phyloP scores from a whole-genome alignment of 2,329 filamentous ascomycete genomes.

The Rutstroemia sp. region DNA sequence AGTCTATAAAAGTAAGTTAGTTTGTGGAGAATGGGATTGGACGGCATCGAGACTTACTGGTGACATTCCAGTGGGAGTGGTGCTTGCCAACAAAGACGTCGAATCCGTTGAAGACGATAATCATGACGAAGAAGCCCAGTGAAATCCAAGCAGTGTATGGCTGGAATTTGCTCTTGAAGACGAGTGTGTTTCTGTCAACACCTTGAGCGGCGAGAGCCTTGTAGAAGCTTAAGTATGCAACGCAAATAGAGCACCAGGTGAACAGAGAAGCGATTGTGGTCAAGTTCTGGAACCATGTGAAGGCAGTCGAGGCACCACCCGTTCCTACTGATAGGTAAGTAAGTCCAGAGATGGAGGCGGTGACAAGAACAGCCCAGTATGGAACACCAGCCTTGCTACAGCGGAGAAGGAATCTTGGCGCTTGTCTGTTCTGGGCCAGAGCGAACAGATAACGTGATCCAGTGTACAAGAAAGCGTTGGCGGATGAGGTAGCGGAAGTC shows the following conservation, averaged over 20 bases:
- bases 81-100: slow-evolving; percentile 62
- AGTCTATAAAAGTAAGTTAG: slow-evolving; percentile 61
- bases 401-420: slow-evolving; percentile 49
- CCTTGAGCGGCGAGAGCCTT: slow-evolving; percentile 63
- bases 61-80: slow-evolving; percentile 51
- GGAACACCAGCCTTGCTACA: slow-evolving; percentile 63
- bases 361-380: slow-evolving; percentile 58
- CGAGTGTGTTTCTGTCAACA: slow-evolving; percentile 57
- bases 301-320: slow-evolving; percentile 37
- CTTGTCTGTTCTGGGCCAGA: slow-evolving; percentile 57
- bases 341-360: slow-evolving; percentile 61
- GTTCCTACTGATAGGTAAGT: slow-evolving; percentile 62
- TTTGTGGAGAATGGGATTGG: background rate
- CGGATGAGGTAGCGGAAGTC: slow-evolving; percentile 45
- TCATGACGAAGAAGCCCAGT: slow-evolving; percentile 54
- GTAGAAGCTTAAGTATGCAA: slow-evolving; percentile 66
- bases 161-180: slow-evolving; percentile 62
- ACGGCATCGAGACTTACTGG: slow-evolving; percentile 32
- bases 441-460: slow-evolving; percentile 29
- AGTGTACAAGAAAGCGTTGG: slow-evolving; percentile 27
- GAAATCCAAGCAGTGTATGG: slow-evolving; percentile 65
- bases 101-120: slow-evolving; percentile 71
- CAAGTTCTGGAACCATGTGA: slow-evolving; percentile 41
- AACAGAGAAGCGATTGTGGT: slow-evolving; percentile 69
- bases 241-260: slow-evolving; percentile 62